Percentiles rank a stretch among this genome's conserved stretches.
Conservation (phyloP, 495 filamentous ascomycete genomes). For the Clohesyomyces aquaticus region DNA sequence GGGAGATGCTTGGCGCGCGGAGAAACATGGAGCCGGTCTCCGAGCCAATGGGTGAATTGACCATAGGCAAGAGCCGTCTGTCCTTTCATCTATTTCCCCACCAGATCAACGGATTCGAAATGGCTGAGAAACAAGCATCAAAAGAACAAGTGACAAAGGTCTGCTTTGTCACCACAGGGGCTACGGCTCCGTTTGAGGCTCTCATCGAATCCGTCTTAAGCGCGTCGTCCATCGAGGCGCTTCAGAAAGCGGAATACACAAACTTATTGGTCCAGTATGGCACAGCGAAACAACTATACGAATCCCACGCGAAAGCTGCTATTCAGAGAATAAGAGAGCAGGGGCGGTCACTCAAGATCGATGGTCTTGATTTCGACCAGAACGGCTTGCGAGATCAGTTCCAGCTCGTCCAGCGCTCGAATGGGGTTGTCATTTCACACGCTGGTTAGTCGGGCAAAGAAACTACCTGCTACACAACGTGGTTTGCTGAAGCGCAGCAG, state of each 20-base stretch:
- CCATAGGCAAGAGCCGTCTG: no score
- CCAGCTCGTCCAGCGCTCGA: slow-evolving; percentile 42
- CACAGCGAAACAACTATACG: slow-evolving; percentile 52
- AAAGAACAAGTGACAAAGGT: slow-evolving; percentile 45
- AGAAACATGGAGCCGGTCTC: slow-evolving; percentile 10
- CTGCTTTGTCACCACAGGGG: slow-evolving; percentile 87
- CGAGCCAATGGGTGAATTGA: not conserved
- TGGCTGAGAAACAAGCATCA: not conserved
- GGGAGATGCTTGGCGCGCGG: not conserved
- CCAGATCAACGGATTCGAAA: no score
- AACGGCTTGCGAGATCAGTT: slow-evolving; percentile 63
- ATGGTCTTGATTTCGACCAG: slow-evolving; percentile 67
- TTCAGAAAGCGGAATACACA: slow-evolving; percentile 62
- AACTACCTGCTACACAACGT: not conserved
- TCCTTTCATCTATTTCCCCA: no score
- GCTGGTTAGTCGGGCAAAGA: slow-evolving; percentile 62
- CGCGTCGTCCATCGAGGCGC: slow-evolving; percentile 60
- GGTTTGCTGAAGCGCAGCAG: slow-evolving; percentile 52
- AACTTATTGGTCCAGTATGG: slow-evolving; percentile 79
- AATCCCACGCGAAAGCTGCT: slow-evolving; percentile 17
- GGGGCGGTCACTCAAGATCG: slow-evolving; percentile 60
- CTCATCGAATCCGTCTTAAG: slow-evolving; percentile 70
- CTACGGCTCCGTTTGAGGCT: slow-evolving; percentile 78
- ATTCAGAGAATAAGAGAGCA: slow-evolving; percentile 11
- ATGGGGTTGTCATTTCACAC: slow-evolving; percentile 82